Evolutionary conservation across 257 asterid species (phyloP), one percentile per base, ranked within the genome.

Genomic region (Petunia axillaris): DNA sequence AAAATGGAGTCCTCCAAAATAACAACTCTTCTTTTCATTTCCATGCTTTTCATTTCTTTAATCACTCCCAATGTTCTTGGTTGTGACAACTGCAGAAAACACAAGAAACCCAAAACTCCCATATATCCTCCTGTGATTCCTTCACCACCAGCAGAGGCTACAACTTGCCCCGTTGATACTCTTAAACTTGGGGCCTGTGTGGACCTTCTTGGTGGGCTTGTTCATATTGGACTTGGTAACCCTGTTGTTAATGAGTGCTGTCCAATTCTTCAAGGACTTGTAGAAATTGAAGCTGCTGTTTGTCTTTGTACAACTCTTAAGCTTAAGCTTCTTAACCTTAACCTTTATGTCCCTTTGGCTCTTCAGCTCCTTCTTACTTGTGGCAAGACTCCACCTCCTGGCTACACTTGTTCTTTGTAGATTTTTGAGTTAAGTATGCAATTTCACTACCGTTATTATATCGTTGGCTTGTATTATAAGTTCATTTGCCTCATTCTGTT

Each of bases 381-480:
- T 81, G 98, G 97, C 39, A 91, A 92, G 87, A 73, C 97, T 1
- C 97, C 98, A 5, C 98, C 98, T 2, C 98, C 98, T 50, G 98
- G 98, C 60, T 94, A 81, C 93, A 94, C 97, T 81, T 94, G 98
- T 89, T 78, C 93, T 58, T 81, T 92, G 87, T 93, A 84, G 77
- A 81, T 57, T 46, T 76, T 58, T 65, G 73, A 41, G 68, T 84
- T 70, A 76, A 58, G 43, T 46, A 64, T 48, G 43, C 13, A n/a
- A 38, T n/a, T 7, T 62, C 58, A 52, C 64, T 4, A 25, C 13
- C 38, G 8, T 36, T 2, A 3, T n/a, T 37, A 4, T n/a, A 43
- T 8, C 52, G 44, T 7, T 13, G 52, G 11, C 16, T 4, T 3
- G 46, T 36, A 10, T 41, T 64, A 8, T 64, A 35, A 2, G 4